These are phyloP conservation scores for Xerophyta viscosa DNA, from an alignment of 106 monocot genomes.

Conservation along the genomic window DNA sequence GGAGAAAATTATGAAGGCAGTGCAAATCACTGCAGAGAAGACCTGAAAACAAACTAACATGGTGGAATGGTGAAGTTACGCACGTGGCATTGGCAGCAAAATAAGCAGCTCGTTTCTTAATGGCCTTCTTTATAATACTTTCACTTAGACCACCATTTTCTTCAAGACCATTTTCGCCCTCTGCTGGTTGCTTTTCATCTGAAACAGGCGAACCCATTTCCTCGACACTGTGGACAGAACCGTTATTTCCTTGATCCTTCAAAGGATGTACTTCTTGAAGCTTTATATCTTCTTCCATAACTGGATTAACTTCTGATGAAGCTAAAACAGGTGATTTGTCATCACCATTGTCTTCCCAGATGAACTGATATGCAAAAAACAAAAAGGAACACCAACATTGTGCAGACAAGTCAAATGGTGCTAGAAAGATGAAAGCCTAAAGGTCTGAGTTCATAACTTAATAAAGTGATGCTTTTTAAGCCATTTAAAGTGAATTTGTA, in stretches of 20 bases:
- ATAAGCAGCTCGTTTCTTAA: constrained; percentile 54
- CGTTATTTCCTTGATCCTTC: constrained; percentile 16
- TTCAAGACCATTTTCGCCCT: constrained; percentile 10
- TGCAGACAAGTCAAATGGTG: constrained; percentile 1
- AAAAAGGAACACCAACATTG: background rate
- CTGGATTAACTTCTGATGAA: constrained; percentile 6
- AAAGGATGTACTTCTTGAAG: constrained; percentile 1
- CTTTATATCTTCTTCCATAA: constrained; percentile 7
- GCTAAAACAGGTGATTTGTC: constrained; percentile 11
- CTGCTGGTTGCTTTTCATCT: constrained; percentile 9
- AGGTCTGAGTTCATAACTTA: no score
- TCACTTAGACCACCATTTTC: constrained; percentile 30
- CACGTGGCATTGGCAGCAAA: constrained; percentile 67
- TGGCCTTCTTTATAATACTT: constrained; percentile 59
- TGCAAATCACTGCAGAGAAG: no score
- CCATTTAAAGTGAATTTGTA: no score
- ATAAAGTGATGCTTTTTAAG: no score
- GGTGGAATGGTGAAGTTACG: constrained; percentile 10
- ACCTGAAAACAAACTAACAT: no score
- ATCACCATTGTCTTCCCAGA: constrained; percentile 30
- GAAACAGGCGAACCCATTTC: constrained; percentile 13
- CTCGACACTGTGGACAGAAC: constrained; percentile 14
- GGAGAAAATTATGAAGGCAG: background rate
- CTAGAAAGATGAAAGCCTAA: no score
- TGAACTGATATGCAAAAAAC: constrained; percentile 32